These are phyloP conservation scores for Hericium alpestre DNA, from an alignment of 768 basidiomycete species.

Conservation along the genomic window DNA sequence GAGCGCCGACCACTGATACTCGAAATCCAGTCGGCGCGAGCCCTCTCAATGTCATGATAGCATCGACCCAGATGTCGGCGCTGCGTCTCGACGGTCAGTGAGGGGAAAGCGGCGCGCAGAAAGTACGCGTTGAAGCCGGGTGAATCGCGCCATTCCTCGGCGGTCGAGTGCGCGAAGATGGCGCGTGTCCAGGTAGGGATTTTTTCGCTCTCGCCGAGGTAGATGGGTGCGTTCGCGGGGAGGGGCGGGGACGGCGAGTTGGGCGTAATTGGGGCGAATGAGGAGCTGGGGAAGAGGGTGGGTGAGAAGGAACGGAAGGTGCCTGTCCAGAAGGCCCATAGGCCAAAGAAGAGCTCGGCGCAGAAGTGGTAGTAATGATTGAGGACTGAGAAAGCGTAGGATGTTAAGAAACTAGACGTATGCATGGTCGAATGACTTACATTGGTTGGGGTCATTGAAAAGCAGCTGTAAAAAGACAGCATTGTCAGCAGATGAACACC, in stretches of 20 bases:
- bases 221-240: slow-evolving; percentile 4
- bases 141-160: slow-evolving; percentile 60
- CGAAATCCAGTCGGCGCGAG: slow-evolving; percentile 3
- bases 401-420: not conserved
- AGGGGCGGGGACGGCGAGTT: not conserved
- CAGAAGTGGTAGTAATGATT: slow-evolving; percentile 83
- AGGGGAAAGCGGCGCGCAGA: slow-evolving; percentile 64
- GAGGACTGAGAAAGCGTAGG: slow-evolving; percentile 33
- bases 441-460: slow-evolving; percentile 63
- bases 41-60: slow-evolving; percentile 3
- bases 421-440: slow-evolving; percentile 13
- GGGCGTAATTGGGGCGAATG: not conserved
- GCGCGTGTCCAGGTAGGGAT: slow-evolving; percentile 39
- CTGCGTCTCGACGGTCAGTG: slow-evolving; percentile 52
- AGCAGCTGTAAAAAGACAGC: slow-evolving; percentile 12
- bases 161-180: slow-evolving; percentile 57
- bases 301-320: slow-evolving; percentile 21
- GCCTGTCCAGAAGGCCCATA: slow-evolving; percentile 66
- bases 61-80: slow-evolving; percentile 5
- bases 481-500: not conserved
- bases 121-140: slow-evolving; percentile 74
- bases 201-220: slow-evolving; percentile 6
- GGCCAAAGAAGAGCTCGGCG: slow-evolving; percentile 69
- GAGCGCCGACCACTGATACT: not conserved
- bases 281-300: not conserved